Evolutionary conservation across 495 filamentous ascomycete species (phyloP), one percentile per base, ranked within the genome.

Genomic region (Lindgomyces ingoldianus): DNA sequence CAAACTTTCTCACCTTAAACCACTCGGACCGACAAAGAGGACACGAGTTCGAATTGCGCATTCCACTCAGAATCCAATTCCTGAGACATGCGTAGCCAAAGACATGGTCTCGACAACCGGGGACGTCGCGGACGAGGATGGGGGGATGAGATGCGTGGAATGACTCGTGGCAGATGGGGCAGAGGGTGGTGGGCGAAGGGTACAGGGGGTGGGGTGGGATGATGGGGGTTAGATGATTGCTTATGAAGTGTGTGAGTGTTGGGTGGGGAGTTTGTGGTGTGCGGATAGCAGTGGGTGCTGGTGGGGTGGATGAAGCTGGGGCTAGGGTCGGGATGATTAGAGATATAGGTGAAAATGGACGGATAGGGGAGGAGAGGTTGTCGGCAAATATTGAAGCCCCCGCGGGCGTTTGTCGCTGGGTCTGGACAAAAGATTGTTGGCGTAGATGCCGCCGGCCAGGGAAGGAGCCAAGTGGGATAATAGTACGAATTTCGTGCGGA

Each of bases 11-110:
- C n/a, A n/a, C n/a, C n/a, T n/a, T n/a, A n/a, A n/a, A n/a, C n/a
- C n/a, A 16, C 24, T n/a, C 29, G 51, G 36, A 27, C 22, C 55
- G 36, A 30, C 55, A 58, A 3, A 58, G 11, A 4, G 55, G 39
- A 30, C 41, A 58, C 2, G 14, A 8, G 19, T 30, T 48, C 18
- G 39, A 27, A n/a, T 18, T 46, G 3, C 16, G 24, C 21, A 14
- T 3, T 18, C 55, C 55, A 8, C 19, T 26, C 4, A 42, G 18
- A 18, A 58, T 21, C 55, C 41, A 58, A 4, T 44, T 47, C 10
- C 25, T 16, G 10, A 58, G 11, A 26, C 55, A 58, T 8, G 4
- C 4, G 41, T 47, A 27, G 12, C 41, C 25, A 12, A 58, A 58
- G 24, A 58, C 24, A 19, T 58, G 55, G 24, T 18, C 22, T 1